phyloP scores from a whole-genome alignment of 2,329 filamentous ascomycete genomes.

The Epicoccum nigrum region DNA sequence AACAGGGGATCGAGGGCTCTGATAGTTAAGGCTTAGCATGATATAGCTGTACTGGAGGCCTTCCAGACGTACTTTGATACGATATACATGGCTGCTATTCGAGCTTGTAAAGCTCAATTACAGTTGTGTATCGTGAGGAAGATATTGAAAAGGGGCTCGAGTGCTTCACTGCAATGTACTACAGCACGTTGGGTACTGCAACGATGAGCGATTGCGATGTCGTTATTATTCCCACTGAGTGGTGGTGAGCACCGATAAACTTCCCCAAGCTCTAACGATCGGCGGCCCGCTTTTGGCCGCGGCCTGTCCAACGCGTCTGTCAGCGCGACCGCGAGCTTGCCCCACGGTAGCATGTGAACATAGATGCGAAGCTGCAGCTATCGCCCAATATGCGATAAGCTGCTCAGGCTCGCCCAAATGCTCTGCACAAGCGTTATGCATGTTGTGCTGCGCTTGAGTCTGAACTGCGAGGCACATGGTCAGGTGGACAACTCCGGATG shows the following conservation, averaged over 20 bases:
- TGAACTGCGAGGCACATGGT: slow-evolving; percentile 11
- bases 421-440: not conserved
- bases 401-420: no score
- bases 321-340: slow-evolving; percentile 17
- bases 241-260: slow-evolving; percentile 24
- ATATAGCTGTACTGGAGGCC: no score
- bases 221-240: not conserved
- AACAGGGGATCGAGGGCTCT: slow-evolving; percentile 58
- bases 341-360: slow-evolving; percentile 16
- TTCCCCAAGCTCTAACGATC: slow-evolving; percentile 23
- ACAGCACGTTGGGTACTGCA: not conserved
- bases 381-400: slow-evolving; percentile 1
- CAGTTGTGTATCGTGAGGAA: not conserved
- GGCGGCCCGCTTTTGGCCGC: slow-evolving; percentile 22
- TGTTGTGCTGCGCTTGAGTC: not conserved
- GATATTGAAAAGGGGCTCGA: not conserved
- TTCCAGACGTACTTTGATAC: slow-evolving; percentile 10
- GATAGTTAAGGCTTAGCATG: not conserved
- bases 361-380: not conserved
- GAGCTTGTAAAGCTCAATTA: not conserved
- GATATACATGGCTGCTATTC: slow-evolving; percentile 9
- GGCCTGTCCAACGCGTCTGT: slow-evolving; percentile 22
- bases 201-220: not conserved
- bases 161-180: no score
- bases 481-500: slow-evolving; percentile 29